Evolutionary conservation across 2,329 filamentous ascomycete genomes (phyloP).

Genomic region (Taxawa tesnikishii): DNA sequence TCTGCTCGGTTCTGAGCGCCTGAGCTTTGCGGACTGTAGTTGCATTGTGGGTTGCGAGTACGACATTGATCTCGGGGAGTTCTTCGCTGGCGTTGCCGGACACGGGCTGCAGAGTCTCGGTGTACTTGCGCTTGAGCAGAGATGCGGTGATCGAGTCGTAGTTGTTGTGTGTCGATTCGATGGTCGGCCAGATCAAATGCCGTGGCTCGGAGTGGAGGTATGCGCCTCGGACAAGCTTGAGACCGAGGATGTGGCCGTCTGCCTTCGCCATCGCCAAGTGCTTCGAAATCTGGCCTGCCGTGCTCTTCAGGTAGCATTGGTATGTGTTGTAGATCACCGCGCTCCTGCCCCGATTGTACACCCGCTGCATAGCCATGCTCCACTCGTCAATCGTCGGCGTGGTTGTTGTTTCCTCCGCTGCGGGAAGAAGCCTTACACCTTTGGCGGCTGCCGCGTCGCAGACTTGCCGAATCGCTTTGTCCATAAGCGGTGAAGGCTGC

Average conservation of each 20-base stretch:
- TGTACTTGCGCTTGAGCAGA: conserved; percentile 54
- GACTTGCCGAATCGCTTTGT: conserved; percentile 58
- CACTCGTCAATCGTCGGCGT: conserved; percentile 72
- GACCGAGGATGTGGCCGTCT: conserved; percentile 39
- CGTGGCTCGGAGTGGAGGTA: conserved; percentile 41
- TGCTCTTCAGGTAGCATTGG: conserved; percentile 43
- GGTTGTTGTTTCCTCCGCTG: conserved; percentile 71
- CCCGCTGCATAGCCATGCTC: conserved; percentile 63
- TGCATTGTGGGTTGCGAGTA: conserved; percentile 76
- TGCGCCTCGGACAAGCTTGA: conserved; percentile 46
- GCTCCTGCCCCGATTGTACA: conserved; percentile 47
- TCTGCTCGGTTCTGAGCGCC: conserved; percentile 34
- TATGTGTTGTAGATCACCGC: conserved; percentile 57
- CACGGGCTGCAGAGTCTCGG: conserved; percentile 35
- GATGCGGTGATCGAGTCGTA: conserved; percentile 62
- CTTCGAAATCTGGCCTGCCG: conserved; percentile 26
- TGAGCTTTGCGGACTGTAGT: conserved; percentile 50
- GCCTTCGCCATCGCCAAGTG: conserved; percentile 35
- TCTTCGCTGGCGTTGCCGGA: conserved; percentile 16
- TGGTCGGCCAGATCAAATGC: conserved; percentile 39
- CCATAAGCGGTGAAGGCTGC: conserved; percentile 51
- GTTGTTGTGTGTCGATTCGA: conserved; percentile 41
- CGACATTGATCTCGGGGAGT: conserved; percentile 40
- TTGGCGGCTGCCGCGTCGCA: conserved; percentile 59
- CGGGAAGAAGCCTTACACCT: conserved; percentile 65